Evolutionary conservation across 2,329 filamentous ascomycete species (phyloP), one percentile per base, ranked within the genome.

Genomic region (Chaetoscypha palmicola): DNA sequence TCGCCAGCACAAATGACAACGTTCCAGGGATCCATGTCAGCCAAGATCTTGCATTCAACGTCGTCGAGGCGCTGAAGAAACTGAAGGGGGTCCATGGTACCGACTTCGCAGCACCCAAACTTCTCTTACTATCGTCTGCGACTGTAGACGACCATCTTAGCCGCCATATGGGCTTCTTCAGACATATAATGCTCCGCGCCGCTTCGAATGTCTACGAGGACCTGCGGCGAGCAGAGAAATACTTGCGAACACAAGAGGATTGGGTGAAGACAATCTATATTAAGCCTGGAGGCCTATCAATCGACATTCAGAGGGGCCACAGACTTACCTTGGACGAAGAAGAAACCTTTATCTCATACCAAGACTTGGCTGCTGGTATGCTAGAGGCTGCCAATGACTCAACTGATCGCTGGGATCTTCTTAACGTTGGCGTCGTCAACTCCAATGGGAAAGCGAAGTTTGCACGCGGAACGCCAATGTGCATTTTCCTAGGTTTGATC

Each of bases 361-460:
- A 67, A 3, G 71, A 73, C 50, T 51, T 73, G 12, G 62, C 68
- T 1, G 69, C 66, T 1, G 70, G 54, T 1, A 74, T 74, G 72
- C 59, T 73, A 14, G 69, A 74, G 53, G 65, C 64, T 4, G 68
- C 64, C 0, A 60, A 68, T 24, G 63, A 64, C 31, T 43, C 49
- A 9, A 53, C 61, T 2, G 59, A 57, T 2, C 21, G 36, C 34
- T 43, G 19, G 4, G 41, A 43, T 28, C 17, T 22, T 21, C 3
- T 10, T 11, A 42, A 42, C 26, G 40, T 42, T 5, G 26, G 40
- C 22, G 40, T 42, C 11, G 30, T 42, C 12, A 42, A 43, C 26
- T 26, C 31, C 2, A 36, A 43, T 19, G 41, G 21, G 5, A 19
- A 12, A 8, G 31, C 41, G 4, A 36, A 37, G 21, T 43, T 36